Percentiles rank a stretch among this genome's conserved stretches.
These are phyloP conservation scores for Colletotrichum karsti DNA, from an alignment of 2,329 filamentous ascomycete species.

Conservation along the genomic window DNA sequence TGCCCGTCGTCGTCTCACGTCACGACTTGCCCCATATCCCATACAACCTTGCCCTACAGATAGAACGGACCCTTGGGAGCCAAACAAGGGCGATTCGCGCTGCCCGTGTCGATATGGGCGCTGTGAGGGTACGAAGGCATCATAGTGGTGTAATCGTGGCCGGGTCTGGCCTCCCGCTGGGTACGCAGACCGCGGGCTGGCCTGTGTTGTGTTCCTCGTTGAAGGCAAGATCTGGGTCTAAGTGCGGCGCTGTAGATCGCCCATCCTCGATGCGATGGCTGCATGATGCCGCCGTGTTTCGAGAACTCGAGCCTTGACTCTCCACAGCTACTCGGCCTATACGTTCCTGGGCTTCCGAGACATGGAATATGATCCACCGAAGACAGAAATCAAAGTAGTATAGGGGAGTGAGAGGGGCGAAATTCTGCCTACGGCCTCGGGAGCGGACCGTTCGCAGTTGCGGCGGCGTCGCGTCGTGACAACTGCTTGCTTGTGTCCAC, in stretches of 20 bases:
- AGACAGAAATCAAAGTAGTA: background rate
- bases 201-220: background rate
- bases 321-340: constrained; percentile 1
- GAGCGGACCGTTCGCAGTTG: background rate
- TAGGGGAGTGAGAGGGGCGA: background rate
- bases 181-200: background rate
- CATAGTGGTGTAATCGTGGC: background rate
- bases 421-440: background rate
- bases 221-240: background rate
- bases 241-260: background rate
- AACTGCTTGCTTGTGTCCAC: background rate
- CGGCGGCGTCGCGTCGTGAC: background rate
- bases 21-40: background rate
- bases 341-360: constrained; percentile 6
- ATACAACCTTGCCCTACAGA: background rate
- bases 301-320: constrained; percentile 10
- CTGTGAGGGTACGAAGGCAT: background rate
- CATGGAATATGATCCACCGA: background rate
- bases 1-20: constrained; percentile 1
- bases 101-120: background rate
- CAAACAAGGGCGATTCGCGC: background rate
- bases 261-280: background rate
- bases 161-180: background rate
- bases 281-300: constrained; percentile 15
- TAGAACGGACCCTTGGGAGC: no score